Percentiles rank a stretch among this genome's conserved stretches.
phyloP scores from a whole-genome alignment of 768 basidiomycete genomes.

The Leucocoprinus sp. region DNA sequence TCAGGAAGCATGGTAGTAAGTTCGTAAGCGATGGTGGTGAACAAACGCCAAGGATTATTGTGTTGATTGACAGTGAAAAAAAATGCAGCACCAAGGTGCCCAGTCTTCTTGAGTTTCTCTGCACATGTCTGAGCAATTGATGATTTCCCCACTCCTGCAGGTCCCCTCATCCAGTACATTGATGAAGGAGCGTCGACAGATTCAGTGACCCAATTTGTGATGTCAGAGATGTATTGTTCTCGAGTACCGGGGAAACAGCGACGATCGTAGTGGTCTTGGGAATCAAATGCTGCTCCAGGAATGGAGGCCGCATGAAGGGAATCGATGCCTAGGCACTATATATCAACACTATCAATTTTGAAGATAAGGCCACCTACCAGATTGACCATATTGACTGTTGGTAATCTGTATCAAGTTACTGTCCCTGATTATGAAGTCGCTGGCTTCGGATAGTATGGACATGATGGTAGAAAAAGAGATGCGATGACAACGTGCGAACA shows the following conservation, averaged over 20 bases:
- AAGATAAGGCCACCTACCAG: background rate
- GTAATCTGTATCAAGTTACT: background rate
- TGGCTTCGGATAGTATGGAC: too few relatives aligned
- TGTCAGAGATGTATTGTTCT: background rate
- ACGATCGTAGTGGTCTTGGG: background rate
- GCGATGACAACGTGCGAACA: too few relatives aligned
- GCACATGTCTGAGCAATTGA: conserved; percentile 6
- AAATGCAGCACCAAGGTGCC: conserved; percentile 6
- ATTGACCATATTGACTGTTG: background rate
- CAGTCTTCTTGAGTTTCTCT: background rate
- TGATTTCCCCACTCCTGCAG: conserved; percentile 9
- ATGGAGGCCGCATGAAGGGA: background rate
- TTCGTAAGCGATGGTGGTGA: conserved; percentile 6
- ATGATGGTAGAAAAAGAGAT: too few relatives aligned
- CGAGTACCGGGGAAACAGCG: background rate
- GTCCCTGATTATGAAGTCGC: too few relatives aligned
- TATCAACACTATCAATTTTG: background rate
- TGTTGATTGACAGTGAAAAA: background rate
- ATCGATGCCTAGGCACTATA: background rate
- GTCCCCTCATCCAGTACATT: conserved; percentile 6
- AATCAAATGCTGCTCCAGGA: background rate
- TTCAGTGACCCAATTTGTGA: background rate
- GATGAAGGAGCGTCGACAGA: background rate
- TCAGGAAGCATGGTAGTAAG: background rate
- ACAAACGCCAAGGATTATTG: background rate